phyloP scores from a whole-genome alignment of 116 monocot genomes.

The Iris pallida region DNA sequence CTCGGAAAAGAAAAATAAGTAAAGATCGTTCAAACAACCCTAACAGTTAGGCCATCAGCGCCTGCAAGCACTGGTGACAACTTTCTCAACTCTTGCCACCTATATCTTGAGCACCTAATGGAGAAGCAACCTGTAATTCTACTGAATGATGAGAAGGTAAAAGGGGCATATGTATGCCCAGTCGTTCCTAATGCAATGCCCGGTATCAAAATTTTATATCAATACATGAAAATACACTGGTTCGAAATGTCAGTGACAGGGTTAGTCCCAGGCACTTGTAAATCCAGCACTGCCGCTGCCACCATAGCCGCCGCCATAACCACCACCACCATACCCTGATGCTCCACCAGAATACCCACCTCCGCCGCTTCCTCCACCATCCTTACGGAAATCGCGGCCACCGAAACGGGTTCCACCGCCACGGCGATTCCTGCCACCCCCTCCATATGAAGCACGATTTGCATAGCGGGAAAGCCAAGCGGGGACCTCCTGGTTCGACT shows the following conservation, averaged over 20 bases:
- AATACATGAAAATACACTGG: background rate
- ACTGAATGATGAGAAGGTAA: no score
- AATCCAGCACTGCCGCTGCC: conserved; percentile 14
- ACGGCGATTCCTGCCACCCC: conserved; percentile 44
- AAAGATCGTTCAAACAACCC: no score
- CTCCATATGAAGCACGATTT: conserved; percentile 20
- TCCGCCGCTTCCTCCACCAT: conserved; percentile 19
- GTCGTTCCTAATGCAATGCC: background rate
- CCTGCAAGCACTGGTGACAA: no score
- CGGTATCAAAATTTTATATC: conserved; percentile 14
- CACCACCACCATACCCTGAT: background rate
- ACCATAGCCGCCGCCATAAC: conserved; percentile 4
- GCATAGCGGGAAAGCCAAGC: conserved; percentile 38
- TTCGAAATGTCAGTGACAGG: background rate
- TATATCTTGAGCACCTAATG: no score
- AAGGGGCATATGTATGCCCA: no score
- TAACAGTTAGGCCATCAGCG: no score
- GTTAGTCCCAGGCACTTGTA: conserved; percentile 74
- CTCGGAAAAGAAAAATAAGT: no score
- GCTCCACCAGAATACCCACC: conserved; percentile 18
- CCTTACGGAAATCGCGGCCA: conserved; percentile 45
- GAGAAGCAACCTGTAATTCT: no score
- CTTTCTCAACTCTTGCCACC: no score
- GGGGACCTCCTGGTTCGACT: conserved; percentile 57
- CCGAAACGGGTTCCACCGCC: conserved; percentile 37